A percentile compares a stretch with the other conserved stretches of the same genome.
These are phyloP conservation scores for Firmiana major DNA, from an alignment of 345 rosid genomes.

Conservation along the genomic window DNA sequence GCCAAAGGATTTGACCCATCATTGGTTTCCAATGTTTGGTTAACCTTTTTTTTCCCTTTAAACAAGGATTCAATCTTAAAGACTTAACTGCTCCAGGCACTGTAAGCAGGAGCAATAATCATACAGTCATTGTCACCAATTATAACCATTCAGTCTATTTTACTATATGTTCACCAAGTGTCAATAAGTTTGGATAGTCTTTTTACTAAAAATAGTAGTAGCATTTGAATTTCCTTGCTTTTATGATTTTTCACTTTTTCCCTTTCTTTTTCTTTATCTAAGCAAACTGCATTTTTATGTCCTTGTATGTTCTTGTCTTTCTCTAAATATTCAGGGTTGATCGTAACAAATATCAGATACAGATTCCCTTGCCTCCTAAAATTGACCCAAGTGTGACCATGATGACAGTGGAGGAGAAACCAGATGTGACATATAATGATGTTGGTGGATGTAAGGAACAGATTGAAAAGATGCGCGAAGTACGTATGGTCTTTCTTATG, in stretches of 20 bases:
- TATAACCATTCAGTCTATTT: neutral
- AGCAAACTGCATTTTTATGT: neutral
- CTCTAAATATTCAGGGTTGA: constrained; percentile 62
- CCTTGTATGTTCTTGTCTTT: neutral
- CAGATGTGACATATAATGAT: constrained; percentile 95
- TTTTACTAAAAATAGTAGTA: neutral
- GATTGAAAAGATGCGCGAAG: constrained; percentile 96
- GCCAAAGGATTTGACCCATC: neutral
- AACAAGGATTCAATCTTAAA: neutral
- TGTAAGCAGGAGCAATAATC: neutral
- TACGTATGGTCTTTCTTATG: constrained; percentile 21
- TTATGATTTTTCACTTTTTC: neutral
- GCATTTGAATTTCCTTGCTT: neutral
- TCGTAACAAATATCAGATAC: constrained; percentile 79
- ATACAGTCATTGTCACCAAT: neutral
- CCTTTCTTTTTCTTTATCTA: neutral
- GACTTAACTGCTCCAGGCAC: neutral
- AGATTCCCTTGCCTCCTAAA: constrained; percentile 96
- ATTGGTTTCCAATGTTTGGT: neutral
- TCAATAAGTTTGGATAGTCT: neutral
- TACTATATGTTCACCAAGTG: neutral
- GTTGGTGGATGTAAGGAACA: constrained; percentile 99
- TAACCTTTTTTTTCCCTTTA: neutral
- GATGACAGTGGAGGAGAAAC: constrained; percentile 99
- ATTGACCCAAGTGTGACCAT: constrained; percentile 98